These are phyloP conservation scores for Amoebophrya sp. DNA, from an alignment of 169 alveolate species.

Conservation along the genomic window DNA sequence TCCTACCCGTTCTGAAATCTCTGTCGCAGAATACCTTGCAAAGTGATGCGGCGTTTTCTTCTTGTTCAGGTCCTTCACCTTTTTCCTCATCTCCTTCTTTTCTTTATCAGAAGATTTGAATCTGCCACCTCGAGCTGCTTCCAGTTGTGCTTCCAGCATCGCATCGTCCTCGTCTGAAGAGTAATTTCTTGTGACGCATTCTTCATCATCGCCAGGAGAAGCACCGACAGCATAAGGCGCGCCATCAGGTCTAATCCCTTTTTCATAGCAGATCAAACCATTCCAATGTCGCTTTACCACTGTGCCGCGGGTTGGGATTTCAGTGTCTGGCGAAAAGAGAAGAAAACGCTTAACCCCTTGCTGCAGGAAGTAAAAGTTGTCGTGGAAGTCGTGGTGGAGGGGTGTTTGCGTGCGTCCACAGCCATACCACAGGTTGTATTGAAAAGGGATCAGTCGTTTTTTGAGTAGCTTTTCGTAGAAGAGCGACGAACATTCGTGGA, in stretches of 20 bases:
- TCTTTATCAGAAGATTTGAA: too few relatives aligned
- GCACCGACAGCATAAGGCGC: not conserved
- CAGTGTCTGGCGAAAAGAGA: not conserved
- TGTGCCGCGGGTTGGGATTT: not conserved
- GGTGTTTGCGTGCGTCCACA: not conserved
- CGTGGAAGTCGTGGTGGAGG: not conserved
- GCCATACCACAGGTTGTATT: not conserved
- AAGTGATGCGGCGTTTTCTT: not conserved
- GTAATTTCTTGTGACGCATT: too few relatives aligned
- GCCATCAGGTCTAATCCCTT: not conserved
- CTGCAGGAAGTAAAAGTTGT: not conserved
- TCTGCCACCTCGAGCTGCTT: too few relatives aligned
- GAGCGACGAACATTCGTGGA: not conserved
- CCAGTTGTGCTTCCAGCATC: not conserved
- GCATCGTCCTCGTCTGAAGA: not conserved
- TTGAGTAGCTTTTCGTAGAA: not conserved
- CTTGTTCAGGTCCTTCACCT: not conserved
- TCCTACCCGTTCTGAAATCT: not conserved
- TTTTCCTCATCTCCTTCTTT: not conserved
- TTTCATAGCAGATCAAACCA: not conserved
- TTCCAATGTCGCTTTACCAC: not conserved
- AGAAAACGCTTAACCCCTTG: not conserved
- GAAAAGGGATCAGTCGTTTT: not conserved
- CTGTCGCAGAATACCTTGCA: not conserved
- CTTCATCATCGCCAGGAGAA: too few relatives aligned